These are phyloP conservation scores for Heritiera fomes DNA, from an alignment of 345 rosid species.

Conservation along the genomic window DNA sequence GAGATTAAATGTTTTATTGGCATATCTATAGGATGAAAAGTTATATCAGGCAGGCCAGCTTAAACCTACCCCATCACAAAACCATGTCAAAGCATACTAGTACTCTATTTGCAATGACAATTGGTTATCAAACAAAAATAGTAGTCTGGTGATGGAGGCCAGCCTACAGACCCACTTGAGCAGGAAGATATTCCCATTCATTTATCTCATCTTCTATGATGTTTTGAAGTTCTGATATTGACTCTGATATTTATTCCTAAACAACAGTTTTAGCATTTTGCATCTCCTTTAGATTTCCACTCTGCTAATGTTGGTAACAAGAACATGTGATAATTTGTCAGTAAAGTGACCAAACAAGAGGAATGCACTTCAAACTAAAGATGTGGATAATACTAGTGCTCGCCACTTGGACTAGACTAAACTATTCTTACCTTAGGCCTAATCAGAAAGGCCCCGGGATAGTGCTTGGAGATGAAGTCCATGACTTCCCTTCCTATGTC, in stretches of 20 bases:
- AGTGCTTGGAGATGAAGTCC: conserved; percentile 49
- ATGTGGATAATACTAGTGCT: neutral
- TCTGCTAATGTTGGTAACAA: neutral
- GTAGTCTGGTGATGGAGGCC: neutral
- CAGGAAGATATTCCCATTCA: neutral
- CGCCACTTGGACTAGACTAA: neutral
- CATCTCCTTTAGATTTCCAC: conserved; percentile 3
- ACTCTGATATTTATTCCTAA: neutral
- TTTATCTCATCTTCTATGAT: conserved; percentile 5
- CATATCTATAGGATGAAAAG: too few species aligned
- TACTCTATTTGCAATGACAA: neutral
- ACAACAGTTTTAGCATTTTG: conserved; percentile 6
- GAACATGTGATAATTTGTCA: neutral
- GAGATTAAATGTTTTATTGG: too few species aligned
- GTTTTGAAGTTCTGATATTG: neutral
- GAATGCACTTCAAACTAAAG: conserved; percentile 1
- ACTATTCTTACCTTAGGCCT: conserved; percentile 57
- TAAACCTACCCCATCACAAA: conserved; percentile 3
- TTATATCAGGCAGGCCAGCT: neutral
- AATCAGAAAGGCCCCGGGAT: conserved; percentile 53
- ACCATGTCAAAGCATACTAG: neutral
- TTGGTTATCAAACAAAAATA: neutral
- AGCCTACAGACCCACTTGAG: neutral
- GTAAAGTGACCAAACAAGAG: neutral
- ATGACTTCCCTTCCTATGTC: conserved; percentile 71